A percentile compares a stretch with the other conserved stretches of the same genome.
Conservation (phyloP, 2,329 filamentous ascomycete genomes). For the Xylaria sp. region DNA sequence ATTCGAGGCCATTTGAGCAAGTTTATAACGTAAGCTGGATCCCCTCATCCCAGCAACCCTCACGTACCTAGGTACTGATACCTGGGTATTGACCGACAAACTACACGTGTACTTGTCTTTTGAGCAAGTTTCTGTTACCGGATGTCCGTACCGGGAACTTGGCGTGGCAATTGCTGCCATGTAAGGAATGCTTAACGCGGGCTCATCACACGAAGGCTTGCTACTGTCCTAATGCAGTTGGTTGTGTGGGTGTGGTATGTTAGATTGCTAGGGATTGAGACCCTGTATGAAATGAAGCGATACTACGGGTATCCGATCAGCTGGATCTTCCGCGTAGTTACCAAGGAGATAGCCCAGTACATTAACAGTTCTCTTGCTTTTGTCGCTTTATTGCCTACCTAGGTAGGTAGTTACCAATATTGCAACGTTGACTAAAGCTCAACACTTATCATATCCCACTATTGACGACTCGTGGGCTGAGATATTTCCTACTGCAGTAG, state of each 20-base stretch:
- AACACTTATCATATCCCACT: background rate
- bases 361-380: no score
- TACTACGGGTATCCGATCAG: no score
- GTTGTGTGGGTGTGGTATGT: no score
- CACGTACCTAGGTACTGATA: background rate
- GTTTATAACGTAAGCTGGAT: conserved; percentile 20
- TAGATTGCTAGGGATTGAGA: no score
- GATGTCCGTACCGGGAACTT: conserved; percentile 11
- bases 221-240: no score
- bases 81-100: background rate
- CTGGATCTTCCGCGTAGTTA: no score
- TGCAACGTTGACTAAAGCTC: background rate
- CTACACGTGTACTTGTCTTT: background rate
- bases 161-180: background rate
- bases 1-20: conserved; percentile 24
- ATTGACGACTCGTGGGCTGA: background rate
- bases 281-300: no score
- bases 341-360: no score
- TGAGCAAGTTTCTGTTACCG: conserved; percentile 12
- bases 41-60: background rate
- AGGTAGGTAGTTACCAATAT: no score
- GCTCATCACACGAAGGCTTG: conserved; percentile 3
- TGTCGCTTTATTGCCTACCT: no score
- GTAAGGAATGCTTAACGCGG: background rate
- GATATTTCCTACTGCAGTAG: no score